Evolutionary conservation across 345 rosid species (phyloP).

Genomic region (Linum lewisii): DNA sequence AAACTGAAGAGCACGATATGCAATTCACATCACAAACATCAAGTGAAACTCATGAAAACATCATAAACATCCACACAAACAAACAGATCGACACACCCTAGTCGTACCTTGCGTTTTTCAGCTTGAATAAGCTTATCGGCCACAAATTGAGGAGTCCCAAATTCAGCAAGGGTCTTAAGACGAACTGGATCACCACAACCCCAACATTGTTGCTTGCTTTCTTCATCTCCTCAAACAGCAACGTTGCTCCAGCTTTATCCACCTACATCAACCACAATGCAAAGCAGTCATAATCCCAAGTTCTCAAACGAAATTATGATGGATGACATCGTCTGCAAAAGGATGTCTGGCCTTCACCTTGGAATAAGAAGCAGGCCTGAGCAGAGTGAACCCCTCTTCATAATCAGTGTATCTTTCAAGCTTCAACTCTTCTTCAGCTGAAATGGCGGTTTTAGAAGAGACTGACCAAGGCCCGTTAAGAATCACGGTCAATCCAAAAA

Average conservation of each 20-base stretch:
- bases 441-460: constrained; percentile 19
- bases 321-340: background rate
- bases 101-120: constrained; percentile 60
- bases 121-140: constrained; percentile 83
- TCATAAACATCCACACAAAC: background rate
- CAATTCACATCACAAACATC: background rate
- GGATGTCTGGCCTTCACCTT: constrained; percentile 31
- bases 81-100: background rate
- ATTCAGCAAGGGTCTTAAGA: constrained; percentile 51
- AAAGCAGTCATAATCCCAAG: constrained; percentile 1
- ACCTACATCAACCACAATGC: constrained; percentile 28
- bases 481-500: constrained; percentile 30
- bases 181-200: constrained; percentile 84
- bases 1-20: background rate
- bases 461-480: constrained; percentile 28
- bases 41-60: background rate
- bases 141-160: constrained; percentile 75
- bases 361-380: constrained; percentile 61
- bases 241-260: constrained; percentile 87
- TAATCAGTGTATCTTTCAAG: constrained; percentile 59
- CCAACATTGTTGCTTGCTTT: constrained; percentile 70
- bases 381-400: constrained; percentile 64
- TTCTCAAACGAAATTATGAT: background rate
- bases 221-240: constrained; percentile 61
- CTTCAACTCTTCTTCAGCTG: constrained; percentile 30